phyloP scores from a whole-genome alignment of 2,329 filamentous ascomycete genomes.

The Atkinsonella texensis region DNA sequence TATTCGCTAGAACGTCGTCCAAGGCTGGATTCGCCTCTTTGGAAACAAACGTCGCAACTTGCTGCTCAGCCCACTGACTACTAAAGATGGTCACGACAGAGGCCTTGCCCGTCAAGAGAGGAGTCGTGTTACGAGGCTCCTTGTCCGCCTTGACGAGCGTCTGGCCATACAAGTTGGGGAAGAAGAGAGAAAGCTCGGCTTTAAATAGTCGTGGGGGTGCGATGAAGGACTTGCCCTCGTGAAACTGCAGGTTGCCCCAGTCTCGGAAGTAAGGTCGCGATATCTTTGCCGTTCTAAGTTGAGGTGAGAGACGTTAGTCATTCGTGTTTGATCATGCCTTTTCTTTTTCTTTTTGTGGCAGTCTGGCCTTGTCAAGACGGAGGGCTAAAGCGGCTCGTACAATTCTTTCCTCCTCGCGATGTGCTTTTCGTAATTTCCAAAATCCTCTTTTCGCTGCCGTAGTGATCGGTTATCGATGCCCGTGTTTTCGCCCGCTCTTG shows the following conservation, averaged over 20 bases:
- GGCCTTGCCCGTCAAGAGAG: slow-evolving; percentile 58
- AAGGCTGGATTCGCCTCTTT: slow-evolving; percentile 57
- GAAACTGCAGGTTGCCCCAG: slow-evolving; percentile 71
- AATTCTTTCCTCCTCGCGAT: slow-evolving; percentile 62
- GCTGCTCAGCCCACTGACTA: slow-evolving; percentile 73
- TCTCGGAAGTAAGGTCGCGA: slow-evolving; percentile 90
- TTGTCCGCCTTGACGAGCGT: slow-evolving; percentile 52
- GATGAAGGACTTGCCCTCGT: slow-evolving; percentile 86
- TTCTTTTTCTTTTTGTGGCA: no score
- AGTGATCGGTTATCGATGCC: slow-evolving; percentile 59
- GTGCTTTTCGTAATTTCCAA: slow-evolving; percentile 78
- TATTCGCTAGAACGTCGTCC: slow-evolving; percentile 43
- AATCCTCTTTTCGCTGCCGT: slow-evolving; percentile 61
- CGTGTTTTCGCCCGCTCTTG: slow-evolving; percentile 67
- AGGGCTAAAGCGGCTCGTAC: slow-evolving; percentile 31
- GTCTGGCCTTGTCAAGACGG: background rate
- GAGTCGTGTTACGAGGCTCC: slow-evolving; percentile 57
- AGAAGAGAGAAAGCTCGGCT: slow-evolving; percentile 71
- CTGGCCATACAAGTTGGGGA: slow-evolving; percentile 78
- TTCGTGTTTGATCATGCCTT: no score
- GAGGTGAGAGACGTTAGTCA: no score
- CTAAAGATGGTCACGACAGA: slow-evolving; percentile 74
- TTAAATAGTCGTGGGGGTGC: slow-evolving; percentile 78
- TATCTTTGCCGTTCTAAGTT: slow-evolving; percentile 56
- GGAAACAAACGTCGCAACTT: slow-evolving; percentile 61